phyloP scores from a whole-genome alignment of 1,284 basidiomycete species.

The Apiotrichum brassicae region DNA sequence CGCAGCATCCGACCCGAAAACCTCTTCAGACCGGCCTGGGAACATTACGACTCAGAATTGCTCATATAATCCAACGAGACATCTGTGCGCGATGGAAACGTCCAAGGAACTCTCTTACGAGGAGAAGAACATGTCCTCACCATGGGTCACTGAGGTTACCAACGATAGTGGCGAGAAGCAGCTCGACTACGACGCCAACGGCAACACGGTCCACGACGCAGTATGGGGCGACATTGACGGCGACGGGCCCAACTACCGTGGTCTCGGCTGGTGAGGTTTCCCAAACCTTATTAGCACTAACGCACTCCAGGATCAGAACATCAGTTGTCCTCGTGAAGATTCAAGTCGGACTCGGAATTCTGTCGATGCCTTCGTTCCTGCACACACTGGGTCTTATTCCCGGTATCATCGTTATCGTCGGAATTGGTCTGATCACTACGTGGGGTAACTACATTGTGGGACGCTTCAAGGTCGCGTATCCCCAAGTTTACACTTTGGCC shows the following conservation, averaged over 20 bases:
- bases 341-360: slow-evolving; percentile 41
- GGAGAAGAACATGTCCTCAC: not conserved
- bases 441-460: slow-evolving; percentile 20
- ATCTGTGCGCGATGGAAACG: too few species aligned
- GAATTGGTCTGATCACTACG: slow-evolving; percentile 26
- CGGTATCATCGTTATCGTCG: slow-evolving; percentile 28
- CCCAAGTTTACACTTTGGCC: slow-evolving; percentile 17
- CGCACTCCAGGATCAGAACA: slow-evolving; percentile 28
- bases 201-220: slow-evolving; percentile 20
- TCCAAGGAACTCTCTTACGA: too few species aligned
- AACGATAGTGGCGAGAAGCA: not conserved
- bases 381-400: slow-evolving; percentile 28
- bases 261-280: slow-evolving; percentile 32
- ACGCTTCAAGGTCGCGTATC: slow-evolving; percentile 21
- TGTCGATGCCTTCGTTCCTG: slow-evolving; percentile 30
- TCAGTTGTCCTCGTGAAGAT: slow-evolving; percentile 33
- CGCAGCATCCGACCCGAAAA: too few species aligned
- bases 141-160: not conserved
- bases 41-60: too few species aligned
- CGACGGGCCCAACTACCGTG: slow-evolving; percentile 38
- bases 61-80: too few species aligned
- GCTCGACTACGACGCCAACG: not conserved
- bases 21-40: too few species aligned
- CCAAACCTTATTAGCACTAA: too few species aligned
- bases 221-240: slow-evolving; percentile 39